Conservation (phyloP, 352 stramenopile species). For the Thalassiosira hispida region DNA sequence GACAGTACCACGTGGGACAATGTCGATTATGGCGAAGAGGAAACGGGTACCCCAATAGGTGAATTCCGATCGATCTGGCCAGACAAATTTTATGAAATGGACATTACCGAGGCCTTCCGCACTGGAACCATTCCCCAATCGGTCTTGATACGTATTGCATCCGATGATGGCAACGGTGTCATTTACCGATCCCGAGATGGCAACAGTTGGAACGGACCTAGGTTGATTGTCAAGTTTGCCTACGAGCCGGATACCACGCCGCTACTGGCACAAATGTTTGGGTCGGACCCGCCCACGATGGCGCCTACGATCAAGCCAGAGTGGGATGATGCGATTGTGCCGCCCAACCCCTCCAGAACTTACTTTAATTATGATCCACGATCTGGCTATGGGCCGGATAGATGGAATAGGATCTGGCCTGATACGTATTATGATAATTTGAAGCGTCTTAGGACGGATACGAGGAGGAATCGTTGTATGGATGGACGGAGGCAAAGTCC, state of each 20-base stretch:
- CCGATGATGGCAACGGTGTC: slow-evolving; percentile 36
- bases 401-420: slow-evolving; percentile 18
- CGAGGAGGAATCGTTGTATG: slow-evolving; percentile 17
- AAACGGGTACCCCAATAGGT: slow-evolving; percentile 3
- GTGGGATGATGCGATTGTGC: slow-evolving; percentile 7
- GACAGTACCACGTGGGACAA: slow-evolving; percentile 21
- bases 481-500: slow-evolving; percentile 42
- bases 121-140: slow-evolving; percentile 11
- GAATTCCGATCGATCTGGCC: slow-evolving; percentile 24
- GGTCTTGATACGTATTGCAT: slow-evolving; percentile 33
- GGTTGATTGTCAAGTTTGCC: slow-evolving; percentile 29
- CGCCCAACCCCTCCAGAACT: not conserved
- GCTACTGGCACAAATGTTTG: slow-evolving; percentile 24
- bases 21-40: slow-evolving; percentile 10
- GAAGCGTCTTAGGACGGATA: slow-evolving; percentile 15
- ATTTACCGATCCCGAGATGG: slow-evolving; percentile 33
- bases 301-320: slow-evolving; percentile 24
- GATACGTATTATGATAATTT: slow-evolving; percentile 35
- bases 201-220: slow-evolving; percentile 18
- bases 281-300: slow-evolving; percentile 22
- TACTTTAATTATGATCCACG: slow-evolving; percentile 58
- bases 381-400: slow-evolving; percentile 25
- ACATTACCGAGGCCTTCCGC: slow-evolving; percentile 29
- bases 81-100: slow-evolving; percentile 32
- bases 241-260: slow-evolving; percentile 28